These are phyloP conservation scores for Solanum gandarillasii DNA, from an alignment of 257 asterid genomes.

Conservation along the genomic window DNA sequence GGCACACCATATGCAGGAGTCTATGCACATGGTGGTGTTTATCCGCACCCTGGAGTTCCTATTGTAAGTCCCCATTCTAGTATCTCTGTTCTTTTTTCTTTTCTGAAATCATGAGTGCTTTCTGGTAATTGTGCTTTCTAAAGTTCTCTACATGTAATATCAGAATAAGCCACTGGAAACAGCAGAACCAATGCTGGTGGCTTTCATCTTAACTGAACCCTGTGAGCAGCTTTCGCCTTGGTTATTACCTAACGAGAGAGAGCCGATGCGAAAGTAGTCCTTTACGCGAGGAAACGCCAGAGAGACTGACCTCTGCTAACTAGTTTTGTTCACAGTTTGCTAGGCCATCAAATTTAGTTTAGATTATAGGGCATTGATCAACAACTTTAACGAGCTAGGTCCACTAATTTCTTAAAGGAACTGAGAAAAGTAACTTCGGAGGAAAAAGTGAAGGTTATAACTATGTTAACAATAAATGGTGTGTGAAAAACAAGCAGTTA, in stretches of 20 bases:
- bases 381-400: background rate
- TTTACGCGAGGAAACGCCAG: background rate
- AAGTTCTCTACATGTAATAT: background rate
- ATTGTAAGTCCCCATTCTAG: conserved; percentile 33
- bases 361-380: background rate
- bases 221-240: background rate
- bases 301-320: background rate
- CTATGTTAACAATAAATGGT: background rate
- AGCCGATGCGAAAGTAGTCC: background rate
- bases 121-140: background rate
- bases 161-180: background rate
- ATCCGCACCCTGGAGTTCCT: conserved; percentile 77
- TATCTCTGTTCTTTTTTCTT: background rate
- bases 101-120: background rate
- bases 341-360: background rate
- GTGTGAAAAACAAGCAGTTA: background rate
- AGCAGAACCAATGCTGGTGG: background rate
- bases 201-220: background rate
- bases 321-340: background rate
- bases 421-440: background rate
- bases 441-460: background rate
- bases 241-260: background rate
- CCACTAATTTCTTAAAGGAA: background rate
- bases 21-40: conserved; percentile 75
- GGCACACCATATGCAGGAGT: conserved; percentile 80